Evolutionary conservation across 768 basidiomycete species (phyloP).

Genomic region (Mycena galericulata): DNA sequence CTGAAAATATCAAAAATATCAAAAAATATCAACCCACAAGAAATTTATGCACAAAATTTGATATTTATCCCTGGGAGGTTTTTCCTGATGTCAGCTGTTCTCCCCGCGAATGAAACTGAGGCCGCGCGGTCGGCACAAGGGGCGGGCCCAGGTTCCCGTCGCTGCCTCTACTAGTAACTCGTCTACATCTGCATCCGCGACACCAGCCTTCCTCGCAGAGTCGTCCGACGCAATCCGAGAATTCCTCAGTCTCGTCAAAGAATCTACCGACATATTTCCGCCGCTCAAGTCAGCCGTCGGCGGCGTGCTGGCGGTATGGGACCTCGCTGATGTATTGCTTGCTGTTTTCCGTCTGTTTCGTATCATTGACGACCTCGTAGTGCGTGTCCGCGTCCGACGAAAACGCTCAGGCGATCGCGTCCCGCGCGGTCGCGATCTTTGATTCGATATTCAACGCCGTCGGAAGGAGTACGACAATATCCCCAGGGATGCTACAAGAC

Average conservation of each 20-base stretch:
- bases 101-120: too few species aligned
- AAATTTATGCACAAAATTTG: too few species aligned
- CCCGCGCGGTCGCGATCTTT: not conserved
- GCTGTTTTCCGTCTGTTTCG: not conserved
- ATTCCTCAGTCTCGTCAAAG: not conserved
- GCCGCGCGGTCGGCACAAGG: too few species aligned
- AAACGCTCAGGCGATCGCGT: not conserved
- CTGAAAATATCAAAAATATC: too few species aligned
- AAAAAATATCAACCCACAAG: too few species aligned
- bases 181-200: not conserved
- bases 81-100: too few species aligned
- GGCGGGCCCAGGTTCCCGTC: too few species aligned
- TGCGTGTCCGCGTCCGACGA: not conserved
- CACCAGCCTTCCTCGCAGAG: not conserved
- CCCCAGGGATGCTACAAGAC: not conserved
- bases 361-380: not conserved
- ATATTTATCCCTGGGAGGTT: too few species aligned
- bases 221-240: not conserved
- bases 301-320: not conserved
- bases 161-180: too few species aligned
- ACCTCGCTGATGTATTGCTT: not conserved
- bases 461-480: not conserved
- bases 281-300: not conserved
- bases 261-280: not conserved
- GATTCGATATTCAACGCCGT: not conserved